Conservation (phyloP, 139 green algal species). For the Eudorina sp. region DNA sequence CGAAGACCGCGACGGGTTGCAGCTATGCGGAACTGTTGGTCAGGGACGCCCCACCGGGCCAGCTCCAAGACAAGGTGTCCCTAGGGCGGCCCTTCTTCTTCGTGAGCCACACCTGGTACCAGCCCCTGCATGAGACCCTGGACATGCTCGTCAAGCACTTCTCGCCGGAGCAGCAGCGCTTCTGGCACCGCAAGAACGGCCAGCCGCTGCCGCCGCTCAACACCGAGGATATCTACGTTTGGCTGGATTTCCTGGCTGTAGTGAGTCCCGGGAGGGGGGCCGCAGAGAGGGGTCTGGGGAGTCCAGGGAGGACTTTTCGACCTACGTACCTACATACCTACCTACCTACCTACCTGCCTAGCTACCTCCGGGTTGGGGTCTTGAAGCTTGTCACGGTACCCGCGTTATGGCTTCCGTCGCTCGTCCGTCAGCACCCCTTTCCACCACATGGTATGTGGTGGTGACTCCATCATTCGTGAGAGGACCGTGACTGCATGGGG, state of each 20-base stretch:
- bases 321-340: too few species aligned
- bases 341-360: too few species aligned
- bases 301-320: too few species aligned
- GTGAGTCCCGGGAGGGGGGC: too few species aligned
- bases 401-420: too few species aligned
- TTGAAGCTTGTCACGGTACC: too few species aligned
- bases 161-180: neutral
- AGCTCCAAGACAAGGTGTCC: neutral
- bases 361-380: too few species aligned
- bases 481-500: too few species aligned
- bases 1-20: neutral
- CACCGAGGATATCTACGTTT: neutral
- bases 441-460: too few species aligned
- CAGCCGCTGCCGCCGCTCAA: neutral
- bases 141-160: constrained; percentile 13
- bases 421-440: too few species aligned
- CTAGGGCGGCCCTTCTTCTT: constrained; percentile 4
- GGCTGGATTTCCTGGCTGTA: neutral
- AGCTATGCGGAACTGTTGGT: neutral
- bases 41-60: neutral
- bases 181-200: neutral
- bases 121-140: neutral
- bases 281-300: too few species aligned
- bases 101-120: neutral
- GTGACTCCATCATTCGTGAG: too few species aligned